Percentiles rank a stretch among this genome's conserved stretches.
Evolutionary conservation across 306 rosid species (phyloP).

Genomic region (Elaeagnus macrophylla): DNA sequence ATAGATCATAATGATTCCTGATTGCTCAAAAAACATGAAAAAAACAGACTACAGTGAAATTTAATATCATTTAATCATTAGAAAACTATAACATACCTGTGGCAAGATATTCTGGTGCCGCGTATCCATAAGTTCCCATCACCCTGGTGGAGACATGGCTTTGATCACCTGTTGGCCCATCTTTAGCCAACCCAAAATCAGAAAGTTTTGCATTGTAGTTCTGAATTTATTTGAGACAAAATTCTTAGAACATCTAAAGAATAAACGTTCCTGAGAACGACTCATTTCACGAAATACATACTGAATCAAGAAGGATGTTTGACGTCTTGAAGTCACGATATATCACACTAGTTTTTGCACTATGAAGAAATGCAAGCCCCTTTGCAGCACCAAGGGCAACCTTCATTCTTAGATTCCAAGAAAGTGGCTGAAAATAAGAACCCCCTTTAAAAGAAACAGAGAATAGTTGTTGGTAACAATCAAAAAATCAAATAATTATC

Average conservation of each 20-base stretch:
- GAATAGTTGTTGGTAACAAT: not conserved
- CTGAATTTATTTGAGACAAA: constrained; percentile 17
- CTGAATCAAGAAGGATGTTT: constrained; percentile 38
- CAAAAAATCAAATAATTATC: not conserved
- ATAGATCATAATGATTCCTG: not conserved
- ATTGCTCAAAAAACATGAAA: too few relatives aligned
- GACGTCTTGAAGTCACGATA: constrained; percentile 48
- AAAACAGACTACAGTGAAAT: not conserved
- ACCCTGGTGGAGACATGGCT: constrained; percentile 47
- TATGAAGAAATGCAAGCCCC: constrained; percentile 46
- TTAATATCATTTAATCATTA: not conserved
- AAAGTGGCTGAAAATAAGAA: constrained; percentile 45
- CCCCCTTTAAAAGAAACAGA: constrained; percentile 26
- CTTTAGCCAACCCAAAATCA: constrained; percentile 49
- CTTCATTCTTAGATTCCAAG: constrained; percentile 43
- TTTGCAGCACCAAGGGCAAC: constrained; percentile 47
- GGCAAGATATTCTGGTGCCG: constrained; percentile 50
- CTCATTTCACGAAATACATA: constrained; percentile 6
- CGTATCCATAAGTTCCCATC: constrained; percentile 52
- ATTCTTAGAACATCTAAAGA: constrained; percentile 1
- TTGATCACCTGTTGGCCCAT: constrained; percentile 48
- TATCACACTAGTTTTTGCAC: constrained; percentile 38
- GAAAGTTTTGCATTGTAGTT: constrained; percentile 44
- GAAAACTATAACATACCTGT: constrained; percentile 28
- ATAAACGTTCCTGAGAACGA: not conserved